Evolutionary conservation across 805 yeast genomes (phyloP).

Genomic region (Maudiozyma serrabonitensis): DNA sequence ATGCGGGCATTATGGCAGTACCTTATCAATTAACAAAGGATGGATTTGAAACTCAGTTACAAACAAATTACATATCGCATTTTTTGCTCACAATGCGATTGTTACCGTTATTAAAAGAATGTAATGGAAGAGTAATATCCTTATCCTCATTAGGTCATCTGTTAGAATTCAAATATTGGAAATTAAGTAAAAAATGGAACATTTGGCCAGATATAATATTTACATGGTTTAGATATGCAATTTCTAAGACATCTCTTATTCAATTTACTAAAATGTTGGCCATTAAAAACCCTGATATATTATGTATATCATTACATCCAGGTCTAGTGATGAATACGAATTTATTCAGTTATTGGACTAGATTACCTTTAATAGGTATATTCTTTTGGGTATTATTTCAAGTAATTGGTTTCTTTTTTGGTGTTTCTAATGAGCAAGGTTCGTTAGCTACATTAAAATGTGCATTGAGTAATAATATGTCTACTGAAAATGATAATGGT

Average conservation of each 20-base stretch:
- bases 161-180: conserved; percentile 40
- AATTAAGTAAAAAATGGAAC: conserved; percentile 38
- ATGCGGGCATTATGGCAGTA: conserved; percentile 76
- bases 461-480: conserved; percentile 44
- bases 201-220: conserved; percentile 56
- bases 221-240: conserved; percentile 69
- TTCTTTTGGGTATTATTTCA: conserved; percentile 65
- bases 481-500: conserved; percentile 53
- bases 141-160: conserved; percentile 60
- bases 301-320: conserved; percentile 65
- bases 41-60: conserved; percentile 70
- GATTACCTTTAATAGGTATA: conserved; percentile 68
- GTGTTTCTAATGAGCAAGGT: conserved; percentile 66
- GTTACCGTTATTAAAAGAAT: conserved; percentile 40
- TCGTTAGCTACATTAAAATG: conserved; percentile 54
- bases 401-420: conserved; percentile 56
- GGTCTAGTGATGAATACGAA: conserved; percentile 82
- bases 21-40: conserved; percentile 58
- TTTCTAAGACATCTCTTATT: conserved; percentile 69
- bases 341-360: conserved; percentile 64
- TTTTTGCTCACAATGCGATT: conserved; percentile 57
- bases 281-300: conserved; percentile 52
- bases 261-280: conserved; percentile 62
- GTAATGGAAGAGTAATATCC: conserved; percentile 42
- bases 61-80: conserved; percentile 69